Evolutionary conservation across 257 asterid genomes (phyloP).

Genomic region (Solanum gracilifrons): DNA sequence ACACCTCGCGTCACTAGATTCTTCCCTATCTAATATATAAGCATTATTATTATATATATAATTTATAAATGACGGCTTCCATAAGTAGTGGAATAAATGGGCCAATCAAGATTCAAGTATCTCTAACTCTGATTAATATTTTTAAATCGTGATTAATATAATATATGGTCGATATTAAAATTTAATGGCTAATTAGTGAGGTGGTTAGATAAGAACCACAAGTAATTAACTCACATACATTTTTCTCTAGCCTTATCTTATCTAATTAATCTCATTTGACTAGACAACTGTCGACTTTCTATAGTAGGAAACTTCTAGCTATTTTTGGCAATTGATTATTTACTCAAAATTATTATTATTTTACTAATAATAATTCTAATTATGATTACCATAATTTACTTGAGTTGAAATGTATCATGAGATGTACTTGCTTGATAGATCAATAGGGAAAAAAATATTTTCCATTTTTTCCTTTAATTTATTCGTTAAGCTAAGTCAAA

Average conservation of each 20-base stretch:
- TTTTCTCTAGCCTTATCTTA: constrained; percentile 23
- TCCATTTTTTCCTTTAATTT: neutral
- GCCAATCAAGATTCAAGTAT: neutral
- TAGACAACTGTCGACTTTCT: constrained; percentile 24
- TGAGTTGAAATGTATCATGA: neutral
- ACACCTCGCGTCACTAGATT: too few relatives aligned
- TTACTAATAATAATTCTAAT: neutral
- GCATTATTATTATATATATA: too few relatives aligned
- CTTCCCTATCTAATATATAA: neutral
- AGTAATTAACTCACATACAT: neutral
- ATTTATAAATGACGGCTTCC: neutral
- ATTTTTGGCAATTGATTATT: neutral
- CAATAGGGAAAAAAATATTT: neutral
- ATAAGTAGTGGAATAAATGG: neutral
- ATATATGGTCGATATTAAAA: neutral
- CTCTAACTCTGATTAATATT: neutral
- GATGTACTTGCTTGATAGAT: neutral
- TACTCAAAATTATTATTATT: neutral
- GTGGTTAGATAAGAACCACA: constrained; percentile 50
- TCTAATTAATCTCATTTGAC: neutral
- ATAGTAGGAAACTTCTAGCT: constrained; percentile 17
- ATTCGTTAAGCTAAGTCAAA: neutral
- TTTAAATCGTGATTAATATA: neutral
- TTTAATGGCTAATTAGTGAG: constrained; percentile 13
- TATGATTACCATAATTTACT: neutral